Evolutionary conservation across 352 stramenopile species (phyloP), one percentile per base, ranked within the genome.

Genomic region (Phytophthora parvispora): DNA sequence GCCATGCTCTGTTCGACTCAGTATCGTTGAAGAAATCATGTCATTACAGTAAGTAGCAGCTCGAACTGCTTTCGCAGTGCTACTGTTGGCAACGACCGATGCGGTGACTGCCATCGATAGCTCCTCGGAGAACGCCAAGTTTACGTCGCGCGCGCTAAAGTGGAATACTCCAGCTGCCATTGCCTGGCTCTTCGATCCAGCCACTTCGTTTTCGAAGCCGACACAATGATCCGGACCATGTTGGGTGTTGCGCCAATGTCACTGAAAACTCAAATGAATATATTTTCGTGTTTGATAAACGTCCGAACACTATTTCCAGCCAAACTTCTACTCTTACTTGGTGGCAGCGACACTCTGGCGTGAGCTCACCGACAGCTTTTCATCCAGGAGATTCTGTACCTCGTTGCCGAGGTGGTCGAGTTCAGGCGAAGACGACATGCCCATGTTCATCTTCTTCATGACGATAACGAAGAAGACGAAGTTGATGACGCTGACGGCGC

Each of bases 371-470:
- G 57, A 72, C 3, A 67, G 28, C 32, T 72, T 72, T 15, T 70
- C 45, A 22, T 71, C 50, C 29, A 64, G 15, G 1, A 54, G 15
- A 5, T 31, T n/a, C 20, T 66, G 18, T 48, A 64, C 50, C 22
- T 71, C 60, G 29, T 64, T 71, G 9, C 64, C 55, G 7, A 71
- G 8, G 50, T 56, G 50, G 38, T 68, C 60, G 2, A 34, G 56
- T 10, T 65, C 50, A 0, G 67, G 67, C n/a, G 67, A 74, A 10
- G 67, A 66, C 31, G 60, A 75, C 60, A 69, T 70, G 20, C 60
- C 62, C 60, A 92, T 89, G 60, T 89, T 74, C 81, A 90, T 90
- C 61, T 85, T 81, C 18, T 59, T 60, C 75, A 90, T 90, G 20
- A 78, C 50, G 15, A 72, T 32, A 2, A 83, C 40, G 64, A 86